Percentiles rank a stretch among this genome's conserved stretches.
These are phyloP conservation scores for Silene coronaria DNA, from an alignment of 179 eudicot species.

Conservation along the genomic window DNA sequence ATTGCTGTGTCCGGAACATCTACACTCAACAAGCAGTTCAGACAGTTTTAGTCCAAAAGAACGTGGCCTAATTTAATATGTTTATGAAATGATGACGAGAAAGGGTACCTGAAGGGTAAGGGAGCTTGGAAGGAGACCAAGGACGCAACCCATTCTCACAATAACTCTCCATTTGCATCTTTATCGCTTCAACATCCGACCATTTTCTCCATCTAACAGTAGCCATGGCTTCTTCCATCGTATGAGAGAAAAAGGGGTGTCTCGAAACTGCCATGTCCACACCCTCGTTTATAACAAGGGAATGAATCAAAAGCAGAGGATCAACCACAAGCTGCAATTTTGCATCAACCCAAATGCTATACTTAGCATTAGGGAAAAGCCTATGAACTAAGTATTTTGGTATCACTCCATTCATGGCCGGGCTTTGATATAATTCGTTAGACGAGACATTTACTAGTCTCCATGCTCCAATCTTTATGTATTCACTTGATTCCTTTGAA, in stretches of 20 bases:
- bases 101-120: constrained; percentile 66
- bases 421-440: constrained; percentile 41
- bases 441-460: constrained; percentile 52
- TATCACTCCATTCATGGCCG: constrained; percentile 90
- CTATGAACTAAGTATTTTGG: constrained; percentile 79
- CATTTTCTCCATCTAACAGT: constrained; percentile 93
- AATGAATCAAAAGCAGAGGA: constrained; percentile 71
- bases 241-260: constrained; percentile 63
- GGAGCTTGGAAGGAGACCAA: constrained; percentile 64
- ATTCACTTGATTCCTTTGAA: constrained; percentile 24
- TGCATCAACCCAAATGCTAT: constrained; percentile 82
- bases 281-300: constrained; percentile 49
- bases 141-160: constrained; percentile 79
- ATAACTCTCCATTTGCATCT: constrained; percentile 71
- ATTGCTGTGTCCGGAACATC: constrained; percentile 89
- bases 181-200: constrained; percentile 64
- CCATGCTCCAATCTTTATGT: constrained; percentile 62
- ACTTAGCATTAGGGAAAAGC: constrained; percentile 68
- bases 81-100: neutral
- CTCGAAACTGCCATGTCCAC: constrained; percentile 83
- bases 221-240: constrained; percentile 94
- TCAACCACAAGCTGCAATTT: constrained; percentile 81
- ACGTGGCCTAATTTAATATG: too few relatives aligned
- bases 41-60: too few relatives aligned
- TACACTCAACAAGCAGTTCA: constrained; percentile 19